Evolutionary conservation across 768 basidiomycete species (phyloP).

Genomic region (Xerocomus brunneocitrinus): DNA sequence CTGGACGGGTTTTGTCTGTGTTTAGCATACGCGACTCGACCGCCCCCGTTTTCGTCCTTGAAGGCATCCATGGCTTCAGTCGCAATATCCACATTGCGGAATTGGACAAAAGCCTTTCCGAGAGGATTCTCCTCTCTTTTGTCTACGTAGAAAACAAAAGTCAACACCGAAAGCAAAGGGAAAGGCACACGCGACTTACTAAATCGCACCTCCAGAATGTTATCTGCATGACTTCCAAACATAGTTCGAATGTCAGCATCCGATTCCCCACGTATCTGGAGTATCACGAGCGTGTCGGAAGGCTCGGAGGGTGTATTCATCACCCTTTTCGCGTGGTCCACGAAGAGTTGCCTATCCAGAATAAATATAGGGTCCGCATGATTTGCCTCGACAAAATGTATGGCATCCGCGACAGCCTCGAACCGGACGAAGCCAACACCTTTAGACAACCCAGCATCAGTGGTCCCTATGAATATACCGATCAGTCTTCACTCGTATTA

Average conservation of each 20-base stretch:
- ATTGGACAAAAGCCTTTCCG: conserved; percentile 52
- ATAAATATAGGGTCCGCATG: conserved; percentile 46
- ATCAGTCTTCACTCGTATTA: not conserved
- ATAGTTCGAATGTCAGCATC: conserved; percentile 24
- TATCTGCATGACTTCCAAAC: conserved; percentile 19
- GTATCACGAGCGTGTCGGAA: conserved; percentile 30
- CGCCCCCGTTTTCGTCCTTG: conserved; percentile 17
- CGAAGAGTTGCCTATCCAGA: conserved; percentile 39
- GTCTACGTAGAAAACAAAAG: conserved; percentile 26
- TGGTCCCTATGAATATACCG: conserved; percentile 9
- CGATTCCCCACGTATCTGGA: conserved; percentile 18
- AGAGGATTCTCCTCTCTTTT: conserved; percentile 29
- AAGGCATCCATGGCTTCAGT: conserved; percentile 44
- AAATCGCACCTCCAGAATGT: conserved; percentile 29
- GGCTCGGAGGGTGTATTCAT: conserved; percentile 15
- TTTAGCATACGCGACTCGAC: conserved; percentile 16
- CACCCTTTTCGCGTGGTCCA: conserved; percentile 35
- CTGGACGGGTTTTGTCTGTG: conserved; percentile 7
- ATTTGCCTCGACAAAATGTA: conserved; percentile 33
- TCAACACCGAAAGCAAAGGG: not conserved
- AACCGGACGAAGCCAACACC: conserved; percentile 49
- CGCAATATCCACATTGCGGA: conserved; percentile 42
- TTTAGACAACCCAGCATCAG: conserved; percentile 34
- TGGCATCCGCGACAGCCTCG: conserved; percentile 33
- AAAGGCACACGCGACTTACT: conserved; percentile 12